Evolutionary conservation across 768 basidiomycete species (phyloP).

Genomic region (Paxillus ammoniavirescens): DNA sequence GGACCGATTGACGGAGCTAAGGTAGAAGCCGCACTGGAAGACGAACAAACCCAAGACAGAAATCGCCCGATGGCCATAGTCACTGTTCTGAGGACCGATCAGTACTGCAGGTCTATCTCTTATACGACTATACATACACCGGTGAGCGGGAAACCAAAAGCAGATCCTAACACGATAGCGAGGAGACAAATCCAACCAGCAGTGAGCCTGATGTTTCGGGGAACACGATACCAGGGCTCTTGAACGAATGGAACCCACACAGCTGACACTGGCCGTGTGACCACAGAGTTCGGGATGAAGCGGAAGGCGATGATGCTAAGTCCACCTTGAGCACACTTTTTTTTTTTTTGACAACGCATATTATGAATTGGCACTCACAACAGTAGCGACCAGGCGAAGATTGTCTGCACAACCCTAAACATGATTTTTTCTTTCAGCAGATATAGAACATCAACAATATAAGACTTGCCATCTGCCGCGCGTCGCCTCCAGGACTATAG

Average conservation of each 20-base stretch:
- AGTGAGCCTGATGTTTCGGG: conserved; percentile 51
- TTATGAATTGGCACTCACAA: conserved; percentile 41
- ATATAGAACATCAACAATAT: not conserved
- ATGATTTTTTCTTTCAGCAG: not conserved
- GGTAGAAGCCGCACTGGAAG: conserved; percentile 77
- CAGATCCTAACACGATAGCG: conserved; percentile 80
- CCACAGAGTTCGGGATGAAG: conserved; percentile 71
- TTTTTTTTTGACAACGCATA: not conserved
- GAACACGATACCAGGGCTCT: conserved; percentile 64
- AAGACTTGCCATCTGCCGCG: conserved; percentile 67
- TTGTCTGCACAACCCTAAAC: conserved; percentile 71
- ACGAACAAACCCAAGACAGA: conserved; percentile 76
- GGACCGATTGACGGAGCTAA: conserved; percentile 59
- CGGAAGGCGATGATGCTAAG: conserved; percentile 75
- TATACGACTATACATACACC: conserved; percentile 37
- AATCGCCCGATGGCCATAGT: conserved; percentile 79
- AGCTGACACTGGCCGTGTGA: conserved; percentile 69
- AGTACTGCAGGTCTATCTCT: conserved; percentile 11
- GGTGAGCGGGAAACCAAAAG: conserved; percentile 73
- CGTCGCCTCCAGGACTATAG: conserved; percentile 65
- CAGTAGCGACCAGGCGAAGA: conserved; percentile 84
- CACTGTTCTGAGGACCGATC: conserved; percentile 44
- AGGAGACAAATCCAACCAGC: conserved; percentile 78
- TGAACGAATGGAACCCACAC: conserved; percentile 68
- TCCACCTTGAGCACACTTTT: not conserved